Base-by-base conservation (phyloP, 768 basidiomycete species). In the Podaxis sp. region DNA sequence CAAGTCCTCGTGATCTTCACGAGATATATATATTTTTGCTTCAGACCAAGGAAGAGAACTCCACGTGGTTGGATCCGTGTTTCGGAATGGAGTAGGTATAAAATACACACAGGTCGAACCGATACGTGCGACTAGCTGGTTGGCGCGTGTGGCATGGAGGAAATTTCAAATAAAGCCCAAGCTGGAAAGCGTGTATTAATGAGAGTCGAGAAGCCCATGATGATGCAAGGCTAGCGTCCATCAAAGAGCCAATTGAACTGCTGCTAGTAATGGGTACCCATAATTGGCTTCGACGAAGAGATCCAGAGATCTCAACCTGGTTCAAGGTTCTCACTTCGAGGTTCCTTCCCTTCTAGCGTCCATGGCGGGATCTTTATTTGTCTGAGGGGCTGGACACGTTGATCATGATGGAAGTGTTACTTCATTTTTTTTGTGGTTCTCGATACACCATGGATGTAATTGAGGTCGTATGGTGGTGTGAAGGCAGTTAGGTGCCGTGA, bases 311-410 rank as follows among this genome's bases (percentile, higher is more conserved):
- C 59, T 44, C 18, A 59, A 57, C 44, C 25, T 52, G 35, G 32
- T 25, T 53, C 59, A 52, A 40, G 42, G 35, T 60, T 60, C 59
- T 60, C 59, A 60, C 51, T 53, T 21, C 21, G 38, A 35, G 42
- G 44, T 60, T 60, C 51, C 35, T 35, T 46, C 36, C 42, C 51
- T 53, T 53, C 59, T 53, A 28, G 50, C 36, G 42, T 27, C 28
- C 25, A 21, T 51, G 38, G 25, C 23, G 13, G 7, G 18, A 25
- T 32, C 13, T 38, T 54, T 54, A 38, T 54, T 38, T 37, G 52
- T 18, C 14, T 16, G 42, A 44, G 42, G 42, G n/a, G 32, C n/a
- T 9, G 18, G n/a, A 32, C 44, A 46, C 14, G 27, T n/a, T 35
- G 50, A 11, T 11, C 23, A 11, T 4, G 36, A 11, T 4, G 36